phyloP scores from a whole-genome alignment of 2,329 filamentous ascomycete species.

The Gnomoniopsis sp. region DNA sequence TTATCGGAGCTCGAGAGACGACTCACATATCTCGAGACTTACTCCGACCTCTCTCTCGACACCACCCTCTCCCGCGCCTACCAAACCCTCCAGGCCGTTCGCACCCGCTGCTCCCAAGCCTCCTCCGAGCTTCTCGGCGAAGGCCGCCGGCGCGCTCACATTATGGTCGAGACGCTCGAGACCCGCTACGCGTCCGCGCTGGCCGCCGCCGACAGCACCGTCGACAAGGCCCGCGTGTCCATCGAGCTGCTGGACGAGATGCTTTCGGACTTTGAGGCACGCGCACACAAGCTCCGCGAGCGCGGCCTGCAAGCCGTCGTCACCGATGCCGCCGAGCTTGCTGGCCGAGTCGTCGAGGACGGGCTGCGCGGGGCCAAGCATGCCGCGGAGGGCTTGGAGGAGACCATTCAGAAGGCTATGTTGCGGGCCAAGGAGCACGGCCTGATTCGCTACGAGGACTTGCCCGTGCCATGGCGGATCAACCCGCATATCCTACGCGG shows the following conservation, averaged over 20 bases:
- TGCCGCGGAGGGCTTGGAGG: slow-evolving; percentile 77
- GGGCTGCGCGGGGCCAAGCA: slow-evolving; percentile 78
- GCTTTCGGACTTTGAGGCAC: slow-evolving; percentile 78
- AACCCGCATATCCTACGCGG: slow-evolving; percentile 91
- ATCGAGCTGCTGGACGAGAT: slow-evolving; percentile 84
- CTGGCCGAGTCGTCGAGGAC: slow-evolving; percentile 75
- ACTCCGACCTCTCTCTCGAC: slow-evolving; percentile 80
- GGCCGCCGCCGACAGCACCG: slow-evolving; percentile 77
- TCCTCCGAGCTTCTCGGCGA: slow-evolving; percentile 88
- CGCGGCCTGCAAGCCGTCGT: slow-evolving; percentile 62
- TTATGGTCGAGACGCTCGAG: slow-evolving; percentile 92
- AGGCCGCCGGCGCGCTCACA: slow-evolving; percentile 75
- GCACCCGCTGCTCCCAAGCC: slow-evolving; percentile 82
- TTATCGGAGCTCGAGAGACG: slow-evolving; percentile 82
- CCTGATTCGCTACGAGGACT: slow-evolving; percentile 82
- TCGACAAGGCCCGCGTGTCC: slow-evolving; percentile 86
- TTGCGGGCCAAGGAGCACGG: slow-evolving; percentile 72
- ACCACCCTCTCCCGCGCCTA: slow-evolving; percentile 81
- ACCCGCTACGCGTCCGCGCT: slow-evolving; percentile 82
- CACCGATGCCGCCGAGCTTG: slow-evolving; percentile 65
- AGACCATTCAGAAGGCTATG: slow-evolving; percentile 79
- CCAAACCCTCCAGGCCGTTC: slow-evolving; percentile 79
- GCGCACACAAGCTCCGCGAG: slow-evolving; percentile 76
- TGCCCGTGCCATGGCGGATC: slow-evolving; percentile 88
- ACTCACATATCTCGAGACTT: slow-evolving; percentile 83